Evolutionary conservation across 768 basidiomycete genomes (phyloP).

Genomic region (Boletales sp.): DNA sequence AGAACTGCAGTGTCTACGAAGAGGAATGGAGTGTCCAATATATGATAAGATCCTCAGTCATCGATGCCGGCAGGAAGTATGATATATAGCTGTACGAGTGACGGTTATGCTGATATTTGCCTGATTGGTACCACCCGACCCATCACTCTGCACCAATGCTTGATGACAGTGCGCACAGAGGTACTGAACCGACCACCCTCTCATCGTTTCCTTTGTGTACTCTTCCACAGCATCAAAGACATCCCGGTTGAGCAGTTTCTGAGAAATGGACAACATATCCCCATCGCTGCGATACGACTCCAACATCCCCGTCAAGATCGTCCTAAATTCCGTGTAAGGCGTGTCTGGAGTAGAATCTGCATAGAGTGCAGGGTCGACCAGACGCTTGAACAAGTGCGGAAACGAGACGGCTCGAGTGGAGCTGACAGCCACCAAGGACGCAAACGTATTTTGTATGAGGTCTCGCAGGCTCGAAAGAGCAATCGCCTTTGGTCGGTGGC

Average conservation of each 20-base stretch:
- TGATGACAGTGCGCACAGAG: constrained; percentile 54
- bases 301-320: constrained; percentile 91
- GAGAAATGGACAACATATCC: constrained; percentile 83
- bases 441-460: constrained; percentile 82
- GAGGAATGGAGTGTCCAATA: not conserved
- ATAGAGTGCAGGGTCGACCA: constrained; percentile 69
- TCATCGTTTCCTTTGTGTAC: constrained; percentile 50
- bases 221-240: constrained; percentile 70
- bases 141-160: constrained; percentile 33
- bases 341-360: constrained; percentile 50
- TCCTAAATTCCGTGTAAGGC: constrained; percentile 87
- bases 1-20: not conserved
- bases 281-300: constrained; percentile 92
- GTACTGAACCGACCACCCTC: constrained; percentile 57
- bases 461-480: constrained; percentile 54
- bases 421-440: constrained; percentile 78
- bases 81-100: constrained; percentile 60
- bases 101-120: constrained; percentile 38
- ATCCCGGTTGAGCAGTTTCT: constrained; percentile 76
- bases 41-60: constrained; percentile 4
- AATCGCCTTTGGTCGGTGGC: constrained; percentile 18
- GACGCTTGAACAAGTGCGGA: constrained; percentile 86
- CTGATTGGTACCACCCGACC: constrained; percentile 11
- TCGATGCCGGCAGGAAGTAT: constrained; percentile 40
- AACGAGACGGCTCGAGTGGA: constrained; percentile 82